Conservation (phyloP, 768 basidiomycete species). For the Xerocomus potaroensis region DNA sequence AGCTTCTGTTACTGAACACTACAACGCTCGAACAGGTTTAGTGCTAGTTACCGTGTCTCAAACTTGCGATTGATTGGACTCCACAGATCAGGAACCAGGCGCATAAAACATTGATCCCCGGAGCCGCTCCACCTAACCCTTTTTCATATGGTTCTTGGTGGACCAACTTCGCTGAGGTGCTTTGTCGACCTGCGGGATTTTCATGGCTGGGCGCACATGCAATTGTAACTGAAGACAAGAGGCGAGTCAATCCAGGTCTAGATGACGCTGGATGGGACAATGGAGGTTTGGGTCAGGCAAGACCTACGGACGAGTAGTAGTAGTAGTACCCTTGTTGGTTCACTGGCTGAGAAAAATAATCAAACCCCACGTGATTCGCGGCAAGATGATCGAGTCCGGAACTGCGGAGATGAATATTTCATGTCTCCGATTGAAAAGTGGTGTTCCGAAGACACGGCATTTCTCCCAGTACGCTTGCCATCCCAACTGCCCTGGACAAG, state of each 20-base stretch:
- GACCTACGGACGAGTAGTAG: slow-evolving; percentile 14
- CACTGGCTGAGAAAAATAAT: not conserved
- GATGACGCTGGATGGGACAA: slow-evolving; percentile 30
- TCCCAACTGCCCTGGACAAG: slow-evolving; percentile 9
- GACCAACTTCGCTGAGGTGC: slow-evolving; percentile 66
- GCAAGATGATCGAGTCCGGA: not conserved
- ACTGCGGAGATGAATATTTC: slow-evolving; percentile 21
- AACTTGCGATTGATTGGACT: slow-evolving; percentile 6
- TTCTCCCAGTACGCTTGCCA: slow-evolving; percentile 19
- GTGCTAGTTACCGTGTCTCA: slow-evolving; percentile 10
- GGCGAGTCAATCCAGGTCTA: slow-evolving; percentile 70
- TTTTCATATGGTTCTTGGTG: slow-evolving; percentile 79
- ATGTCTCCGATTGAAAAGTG: slow-evolving; percentile 22
- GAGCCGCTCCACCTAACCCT: slow-evolving; percentile 72
- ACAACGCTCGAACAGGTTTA: slow-evolving; percentile 96
- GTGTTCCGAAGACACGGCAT: slow-evolving; percentile 26
- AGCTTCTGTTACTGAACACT: slow-evolving; percentile 81
- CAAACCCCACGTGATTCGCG: slow-evolving; percentile 2
- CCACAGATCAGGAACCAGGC: slow-evolving; percentile 80
- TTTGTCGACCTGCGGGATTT: slow-evolving; percentile 77
- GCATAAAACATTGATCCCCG: slow-evolving; percentile 63
- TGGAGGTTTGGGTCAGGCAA: slow-evolving; percentile 17
- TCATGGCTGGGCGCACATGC: slow-evolving; percentile 72
- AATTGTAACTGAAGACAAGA: slow-evolving; percentile 63
- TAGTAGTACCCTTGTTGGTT: not conserved